Base-by-base conservation (phyloP, 2,329 filamentous ascomycete species). In the Hortaea sp. region DNA sequence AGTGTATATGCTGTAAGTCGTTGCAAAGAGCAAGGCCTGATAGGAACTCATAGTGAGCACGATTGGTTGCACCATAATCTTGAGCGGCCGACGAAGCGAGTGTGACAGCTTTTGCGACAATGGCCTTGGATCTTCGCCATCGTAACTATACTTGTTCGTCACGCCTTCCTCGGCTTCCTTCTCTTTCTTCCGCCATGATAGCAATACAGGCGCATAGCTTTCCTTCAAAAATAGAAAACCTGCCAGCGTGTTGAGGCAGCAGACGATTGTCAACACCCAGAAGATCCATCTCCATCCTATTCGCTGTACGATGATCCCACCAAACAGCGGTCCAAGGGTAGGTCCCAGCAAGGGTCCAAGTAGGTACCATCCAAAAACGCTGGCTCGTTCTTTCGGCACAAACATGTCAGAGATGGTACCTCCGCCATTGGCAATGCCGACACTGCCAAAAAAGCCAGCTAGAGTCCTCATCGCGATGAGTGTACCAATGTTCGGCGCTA, bases 321-420 rank as follows among this genome's bases (percentile, higher is more conserved):
- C 69, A 9, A 71, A 63, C 0, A 72, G 50, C 1, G 69, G 69
- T 0, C 70, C 69, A 0, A 71, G 54, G 5, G 55, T 59, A 7
- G 58, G 58, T 1, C 69, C 69, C 1, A 73, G 62, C 3, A 74
- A 45, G 0, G 66, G 69, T 0, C 68, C 68, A 0, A 71, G 55
- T 1, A 71, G 53, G 50, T 72, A 72, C 65, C 66, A 71, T 2
- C 68, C 68, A 48, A 71, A 70, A 0, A 73, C 63, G 4, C 66
- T 64, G 7, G 70, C 72, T 49, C 73, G 58, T 48, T 73, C 63
- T 27, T 57, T 63, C 0, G 70, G 67, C 27, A 63, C 53, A 46
- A 74, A 76, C 71, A 75, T 75, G 44, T 75, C 73, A 41, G 61
- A 66, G n/a, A 75, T 71, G 0, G 69, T 74, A 1, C 72, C 72